These are phyloP conservation scores for Amylocystis lapponica DNA, from an alignment of 768 basidiomycete species.

Conservation along the genomic window DNA sequence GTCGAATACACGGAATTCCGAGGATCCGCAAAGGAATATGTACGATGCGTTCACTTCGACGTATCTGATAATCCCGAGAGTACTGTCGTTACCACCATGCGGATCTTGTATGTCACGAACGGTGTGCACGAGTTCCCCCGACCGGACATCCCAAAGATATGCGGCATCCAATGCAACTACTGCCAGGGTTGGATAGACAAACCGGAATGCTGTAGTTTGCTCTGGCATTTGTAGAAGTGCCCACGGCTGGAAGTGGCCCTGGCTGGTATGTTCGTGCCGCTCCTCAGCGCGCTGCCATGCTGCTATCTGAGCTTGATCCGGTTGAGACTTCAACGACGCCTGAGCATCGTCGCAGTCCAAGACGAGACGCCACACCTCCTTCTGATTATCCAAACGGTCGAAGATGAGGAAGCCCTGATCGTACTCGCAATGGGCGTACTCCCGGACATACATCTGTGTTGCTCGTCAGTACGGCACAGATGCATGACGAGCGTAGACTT, in stretches of 20 bases:
- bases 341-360: slow-evolving; percentile 3
- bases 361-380: slow-evolving; percentile 67
- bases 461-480: slow-evolving; percentile 9
- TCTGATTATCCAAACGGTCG: slow-evolving; percentile 47
- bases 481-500: slow-evolving; percentile 12
- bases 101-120: slow-evolving; percentile 35
- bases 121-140: slow-evolving; percentile 42
- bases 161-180: slow-evolving; percentile 39
- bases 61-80: slow-evolving; percentile 45
- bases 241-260: slow-evolving; percentile 61
- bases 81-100: slow-evolving; percentile 3
- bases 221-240: slow-evolving; percentile 46
- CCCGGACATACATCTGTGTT: slow-evolving; percentile 43
- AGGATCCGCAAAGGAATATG: slow-evolving; percentile 52
- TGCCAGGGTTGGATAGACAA: slow-evolving; percentile 62
- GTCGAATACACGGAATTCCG: slow-evolving; percentile 47
- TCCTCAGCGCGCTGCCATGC: slow-evolving; percentile 19
- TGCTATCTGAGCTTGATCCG: slow-evolving; percentile 23
- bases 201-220: slow-evolving; percentile 48
- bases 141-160: slow-evolving; percentile 59
- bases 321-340: neutral
- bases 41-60: slow-evolving; percentile 58
- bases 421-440: slow-evolving; percentile 69
- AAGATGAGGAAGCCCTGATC: slow-evolving; percentile 66
- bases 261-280: slow-evolving; percentile 10